Conservation (phyloP, 495 filamentous ascomycete species). For the Neurospora sp. region DNA sequence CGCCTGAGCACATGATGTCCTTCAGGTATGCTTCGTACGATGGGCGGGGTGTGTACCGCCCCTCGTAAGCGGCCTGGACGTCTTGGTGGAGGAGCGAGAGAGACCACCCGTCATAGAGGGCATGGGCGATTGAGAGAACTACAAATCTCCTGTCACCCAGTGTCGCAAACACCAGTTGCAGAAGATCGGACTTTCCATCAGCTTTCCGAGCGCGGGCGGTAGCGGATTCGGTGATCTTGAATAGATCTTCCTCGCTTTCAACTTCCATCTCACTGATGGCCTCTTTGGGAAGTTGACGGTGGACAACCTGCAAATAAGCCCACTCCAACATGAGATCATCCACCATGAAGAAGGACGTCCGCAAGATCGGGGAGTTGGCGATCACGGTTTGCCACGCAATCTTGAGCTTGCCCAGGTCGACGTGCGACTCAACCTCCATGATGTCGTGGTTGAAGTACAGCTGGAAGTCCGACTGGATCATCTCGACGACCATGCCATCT, state of each 20-base stretch:
- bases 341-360: conserved; percentile 59
- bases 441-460: conserved; percentile 76
- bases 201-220: conserved; percentile 16
- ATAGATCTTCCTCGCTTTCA: conserved; percentile 13
- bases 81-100: conserved; percentile 56
- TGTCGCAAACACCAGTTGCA: conserved; percentile 33
- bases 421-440: conserved; percentile 38
- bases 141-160: conserved; percentile 34
- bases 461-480: conserved; percentile 52
- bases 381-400: conserved; percentile 51
- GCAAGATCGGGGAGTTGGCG: conserved; percentile 54
- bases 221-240: conserved; percentile 17
- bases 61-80: conserved; percentile 48
- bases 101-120: conserved; percentile 72
- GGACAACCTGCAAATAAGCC: conserved; percentile 58
- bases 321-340: conserved; percentile 42
- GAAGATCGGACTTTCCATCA: conserved; percentile 18
- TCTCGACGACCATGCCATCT: conserved; percentile 71
- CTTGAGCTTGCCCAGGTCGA: conserved; percentile 44
- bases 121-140: conserved; percentile 65
- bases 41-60: conserved; percentile 26
- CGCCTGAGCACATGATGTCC: conserved; percentile 26
- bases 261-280: conserved; percentile 8
- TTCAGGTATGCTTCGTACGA: conserved; percentile 39
- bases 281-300: conserved; percentile 11